Evolutionary conservation across 345 rosid species (phyloP).

Genomic region (Camelina sativa): DNA sequence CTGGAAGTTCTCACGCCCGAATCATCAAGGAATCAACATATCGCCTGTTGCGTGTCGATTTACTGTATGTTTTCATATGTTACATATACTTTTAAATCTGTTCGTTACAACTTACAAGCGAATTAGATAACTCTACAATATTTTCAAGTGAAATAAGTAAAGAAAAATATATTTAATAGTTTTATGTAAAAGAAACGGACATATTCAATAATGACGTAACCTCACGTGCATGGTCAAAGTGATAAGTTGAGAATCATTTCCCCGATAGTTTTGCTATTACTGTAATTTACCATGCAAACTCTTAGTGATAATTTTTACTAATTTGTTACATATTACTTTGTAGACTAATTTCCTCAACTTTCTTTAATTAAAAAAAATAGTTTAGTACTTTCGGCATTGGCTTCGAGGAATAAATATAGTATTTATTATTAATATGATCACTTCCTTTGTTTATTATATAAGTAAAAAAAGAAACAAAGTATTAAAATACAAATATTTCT

Average conservation of each 20-base stretch:
- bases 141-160: background rate
- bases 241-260: background rate
- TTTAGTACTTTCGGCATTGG: no score
- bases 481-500: background rate
- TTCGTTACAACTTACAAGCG: background rate
- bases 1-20: slow-evolving; percentile 15
- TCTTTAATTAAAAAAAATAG: no score
- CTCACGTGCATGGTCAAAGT: slow-evolving; percentile 34
- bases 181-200: slow-evolving; percentile 5
- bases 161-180: background rate
- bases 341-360: no score
- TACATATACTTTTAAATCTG: background rate
- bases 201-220: slow-evolving; percentile 19
- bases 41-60: slow-evolving; percentile 3
- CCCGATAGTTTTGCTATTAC: background rate
- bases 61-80: slow-evolving; percentile 9
- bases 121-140: background rate
- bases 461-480: background rate
- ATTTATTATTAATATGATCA: background rate
- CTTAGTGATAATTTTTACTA: no score
- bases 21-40: slow-evolving; percentile 5
- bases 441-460: background rate
- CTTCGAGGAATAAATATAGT: background rate
- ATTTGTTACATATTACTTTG: no score
- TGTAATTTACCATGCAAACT: slow-evolving; percentile 12